Evolutionary conservation across 805 yeast species (phyloP).

Genomic region (Saccharomyces kudriavzevii): DNA sequence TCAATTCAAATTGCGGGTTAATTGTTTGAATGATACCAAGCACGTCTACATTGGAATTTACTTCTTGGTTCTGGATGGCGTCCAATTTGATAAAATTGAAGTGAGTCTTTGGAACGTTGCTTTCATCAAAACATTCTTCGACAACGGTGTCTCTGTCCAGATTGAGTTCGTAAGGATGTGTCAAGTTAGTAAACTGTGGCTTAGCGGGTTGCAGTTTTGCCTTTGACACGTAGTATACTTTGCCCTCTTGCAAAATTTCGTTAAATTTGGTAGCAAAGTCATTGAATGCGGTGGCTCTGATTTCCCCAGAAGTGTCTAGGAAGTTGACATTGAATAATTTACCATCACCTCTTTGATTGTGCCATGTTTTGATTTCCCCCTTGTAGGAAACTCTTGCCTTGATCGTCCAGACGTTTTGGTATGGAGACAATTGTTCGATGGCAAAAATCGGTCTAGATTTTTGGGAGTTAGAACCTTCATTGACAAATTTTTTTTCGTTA

Average conservation of each 20-base stretch:
- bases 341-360: conserved; percentile 81
- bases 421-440: conserved; percentile 85
- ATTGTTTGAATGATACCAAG: conserved; percentile 79
- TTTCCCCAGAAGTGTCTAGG: conserved; percentile 91
- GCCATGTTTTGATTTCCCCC: conserved; percentile 82
- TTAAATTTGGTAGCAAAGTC: conserved; percentile 74
- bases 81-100: conserved; percentile 68
- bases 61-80: conserved; percentile 57
- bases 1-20: conserved; percentile 65
- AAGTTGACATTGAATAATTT: conserved; percentile 81
- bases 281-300: conserved; percentile 89
- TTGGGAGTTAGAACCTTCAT: conserved; percentile 17
- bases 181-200: conserved; percentile 73
- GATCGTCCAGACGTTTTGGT: conserved; percentile 83
- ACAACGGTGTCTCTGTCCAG: conserved; percentile 74
- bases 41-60: conserved; percentile 71
- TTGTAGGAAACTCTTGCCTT: conserved; percentile 87
- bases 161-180: conserved; percentile 81
- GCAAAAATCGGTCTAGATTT: conserved; percentile 46
- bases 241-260: conserved; percentile 76
- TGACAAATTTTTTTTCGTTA: not conserved
- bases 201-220: conserved; percentile 77
- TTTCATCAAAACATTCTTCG: conserved; percentile 54
- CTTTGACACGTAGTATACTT: conserved; percentile 75
- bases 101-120: conserved; percentile 67